These are phyloP conservation scores for Russula lepida DNA, from an alignment of 768 basidiomycete species.

Conservation along the genomic window DNA sequence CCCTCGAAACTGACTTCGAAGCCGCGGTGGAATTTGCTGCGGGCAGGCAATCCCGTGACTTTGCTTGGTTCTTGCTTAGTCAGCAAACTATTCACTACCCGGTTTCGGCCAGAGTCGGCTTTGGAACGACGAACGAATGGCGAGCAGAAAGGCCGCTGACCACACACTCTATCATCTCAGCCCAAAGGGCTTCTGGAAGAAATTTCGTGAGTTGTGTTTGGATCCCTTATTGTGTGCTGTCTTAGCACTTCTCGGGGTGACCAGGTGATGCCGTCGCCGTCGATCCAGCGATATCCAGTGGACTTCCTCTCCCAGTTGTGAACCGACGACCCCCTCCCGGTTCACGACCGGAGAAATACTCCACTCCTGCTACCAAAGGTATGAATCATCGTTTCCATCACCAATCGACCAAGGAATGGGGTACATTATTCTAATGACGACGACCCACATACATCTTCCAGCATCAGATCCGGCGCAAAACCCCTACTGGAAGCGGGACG, in stretches of 20 bases:
- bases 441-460: constrained; percentile 27
- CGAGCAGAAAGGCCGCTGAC: constrained; percentile 74
- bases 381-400: constrained; percentile 3
- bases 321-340: constrained; percentile 82
- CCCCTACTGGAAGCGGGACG: constrained; percentile 95
- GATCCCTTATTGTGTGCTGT: too few relatives aligned
- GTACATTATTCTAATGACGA: constrained; percentile 3
- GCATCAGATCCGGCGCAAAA: constrained; percentile 84
- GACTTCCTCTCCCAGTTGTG: constrained; percentile 65
- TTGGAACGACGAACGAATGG: constrained; percentile 43
- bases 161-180: constrained; percentile 85
- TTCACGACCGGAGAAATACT: constrained; percentile 80
- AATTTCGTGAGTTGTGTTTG: constrained; percentile 56
- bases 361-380: constrained; percentile 87
- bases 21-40: too few relatives aligned
- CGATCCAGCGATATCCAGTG: constrained; percentile 86
- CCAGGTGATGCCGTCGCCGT: constrained; percentile 76
- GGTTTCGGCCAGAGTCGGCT: background rate
- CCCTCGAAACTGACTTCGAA: too few relatives aligned
- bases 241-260: background rate
- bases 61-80: background rate
- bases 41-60: too few relatives aligned
- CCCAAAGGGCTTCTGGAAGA: constrained; percentile 94
- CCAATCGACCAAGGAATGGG: too few relatives aligned
- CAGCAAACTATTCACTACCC: background rate